A percentile compares a stretch with the other conserved stretches of the same genome.
These are phyloP conservation scores for Colletotrichum spinosum DNA, from an alignment of 2,329 filamentous ascomycete genomes.

Conservation along the genomic window DNA sequence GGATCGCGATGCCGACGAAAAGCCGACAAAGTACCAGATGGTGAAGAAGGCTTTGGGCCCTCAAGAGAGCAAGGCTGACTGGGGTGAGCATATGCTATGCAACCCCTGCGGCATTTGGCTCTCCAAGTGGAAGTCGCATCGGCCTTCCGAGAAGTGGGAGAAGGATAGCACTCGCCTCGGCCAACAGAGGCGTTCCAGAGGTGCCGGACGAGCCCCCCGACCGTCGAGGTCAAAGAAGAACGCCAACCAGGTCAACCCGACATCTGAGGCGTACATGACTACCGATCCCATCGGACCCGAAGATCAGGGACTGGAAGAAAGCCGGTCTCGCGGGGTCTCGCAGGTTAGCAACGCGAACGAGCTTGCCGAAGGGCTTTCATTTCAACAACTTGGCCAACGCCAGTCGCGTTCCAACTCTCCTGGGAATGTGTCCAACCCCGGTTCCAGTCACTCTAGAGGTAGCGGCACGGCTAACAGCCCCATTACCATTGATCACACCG, in stretches of 20 bases:
- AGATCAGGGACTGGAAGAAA: conserved; percentile 31
- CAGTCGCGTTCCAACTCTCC: conserved; percentile 27
- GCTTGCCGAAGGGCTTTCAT: conserved; percentile 15
- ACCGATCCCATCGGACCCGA: conserved; percentile 64
- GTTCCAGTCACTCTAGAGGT: conserved; percentile 66
- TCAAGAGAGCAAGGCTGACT: conserved; percentile 73
- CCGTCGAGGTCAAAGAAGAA: conserved; percentile 59
- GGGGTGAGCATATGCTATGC: conserved; percentile 82
- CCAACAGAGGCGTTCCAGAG: conserved; percentile 63
- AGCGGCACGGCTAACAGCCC: conserved; percentile 69
- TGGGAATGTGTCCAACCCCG: conserved; percentile 46
- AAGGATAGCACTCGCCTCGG: conserved; percentile 67
- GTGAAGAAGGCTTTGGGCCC: conserved; percentile 79
- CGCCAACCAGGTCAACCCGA: conserved; percentile 59
- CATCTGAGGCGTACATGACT: conserved; percentile 65
- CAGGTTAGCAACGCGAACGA: conserved; percentile 35
- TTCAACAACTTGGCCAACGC: conserved; percentile 22
- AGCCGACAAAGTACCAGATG: conserved; percentile 75
- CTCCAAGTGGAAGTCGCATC: conserved; percentile 85
- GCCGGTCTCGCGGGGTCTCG: conserved; percentile 32
- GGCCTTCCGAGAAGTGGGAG: conserved; percentile 87
- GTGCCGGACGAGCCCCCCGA: conserved; percentile 50
- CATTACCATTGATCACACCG: conserved; percentile 63
- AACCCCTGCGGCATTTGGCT: conserved; percentile 98
- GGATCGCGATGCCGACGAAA: conserved; percentile 71